phyloP scores from a whole-genome alignment of 2,329 filamentous ascomycete species.

The Colletotrichum gloeosporioides region DNA sequence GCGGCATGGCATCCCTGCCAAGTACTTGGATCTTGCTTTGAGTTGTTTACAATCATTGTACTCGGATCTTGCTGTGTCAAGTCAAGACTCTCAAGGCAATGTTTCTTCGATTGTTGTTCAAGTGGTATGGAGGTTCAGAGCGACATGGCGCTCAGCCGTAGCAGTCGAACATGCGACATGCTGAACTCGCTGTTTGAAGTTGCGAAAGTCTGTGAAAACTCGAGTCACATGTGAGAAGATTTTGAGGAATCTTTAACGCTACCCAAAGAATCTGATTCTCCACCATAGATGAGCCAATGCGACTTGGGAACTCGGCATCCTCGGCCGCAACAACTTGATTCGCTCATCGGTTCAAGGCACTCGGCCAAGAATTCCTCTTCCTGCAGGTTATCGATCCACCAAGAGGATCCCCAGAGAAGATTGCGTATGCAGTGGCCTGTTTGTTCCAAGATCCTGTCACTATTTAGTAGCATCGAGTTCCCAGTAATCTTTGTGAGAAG shows the following conservation, averaged over 20 bases:
- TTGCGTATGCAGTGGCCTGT: neutral
- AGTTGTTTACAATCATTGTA: neutral
- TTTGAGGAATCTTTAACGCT: neutral
- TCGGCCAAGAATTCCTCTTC: neutral
- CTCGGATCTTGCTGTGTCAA: neutral
- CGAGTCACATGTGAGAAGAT: neutral
- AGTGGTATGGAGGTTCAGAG: neutral
- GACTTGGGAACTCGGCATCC: neutral
- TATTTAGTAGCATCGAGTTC: neutral
- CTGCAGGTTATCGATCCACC: neutral
- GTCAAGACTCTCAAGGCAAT: neutral
- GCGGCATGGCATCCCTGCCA: neutral
- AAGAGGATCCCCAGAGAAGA: neutral
- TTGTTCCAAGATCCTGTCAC: neutral
- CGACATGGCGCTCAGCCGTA: fast-evolving
- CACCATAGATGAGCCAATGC: neutral
- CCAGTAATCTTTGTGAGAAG: too few species aligned
- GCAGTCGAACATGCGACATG: fast-evolving
- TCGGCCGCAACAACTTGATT: neutral
- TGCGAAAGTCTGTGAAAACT: neutral
- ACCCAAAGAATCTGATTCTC: neutral
- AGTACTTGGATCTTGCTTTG: neutral
- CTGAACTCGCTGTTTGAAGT: neutral
- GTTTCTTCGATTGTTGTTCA: neutral
- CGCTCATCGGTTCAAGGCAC: neutral